Base-by-base conservation (phyloP, 306 rosid genomes). In the Castanea crenata region DNA sequence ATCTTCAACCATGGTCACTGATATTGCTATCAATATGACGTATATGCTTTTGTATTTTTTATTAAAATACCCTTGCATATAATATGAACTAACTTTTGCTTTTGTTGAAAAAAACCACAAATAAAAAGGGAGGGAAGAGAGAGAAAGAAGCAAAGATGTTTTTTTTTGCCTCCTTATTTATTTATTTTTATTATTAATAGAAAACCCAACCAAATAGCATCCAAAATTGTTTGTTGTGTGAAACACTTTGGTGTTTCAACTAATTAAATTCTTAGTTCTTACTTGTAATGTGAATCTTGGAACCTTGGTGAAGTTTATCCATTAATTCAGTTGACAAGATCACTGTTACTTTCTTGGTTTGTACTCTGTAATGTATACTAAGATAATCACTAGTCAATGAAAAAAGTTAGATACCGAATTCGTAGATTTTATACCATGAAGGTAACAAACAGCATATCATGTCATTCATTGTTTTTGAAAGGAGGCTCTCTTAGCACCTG, bases 351-450 rank as follows among this genome's bases (percentile, higher is more conserved):
- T 19, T 74, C 74, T 57, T 55, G 61, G 72, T 76, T 67, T 55
- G 32, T 52, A 31, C 64, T 82, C 51, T 76, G 71, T 41, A 41
- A 41, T 41, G 46, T 79, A 27, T 64, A 31, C 58, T 74, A 75
- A 8, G 78, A 76, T 52, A 72, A 78, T 78, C 70, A 57, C 55
- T 64, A 78, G 73, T 75, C 55, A 73, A 12, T 74, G 46, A 31
- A 29, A 13, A 27, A 64, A 16, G 21, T 29, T 64, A 6, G 70
- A 64, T 31, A 4, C 21, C 2, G 38, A 79, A 61, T 61, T 72
- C 16, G 63, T 61, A 63, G 23, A 55, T 55, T 75, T 71, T 68
- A 25, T 76, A 46, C 25, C 11, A 29, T 59, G 19, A 51, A 77
- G 11, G 46, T 80, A 74, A 27, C 72, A 31, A 74, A 76, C 68